These are phyloP conservation scores for Aspergillus sp. DNA, from an alignment of 2,329 filamentous ascomycete species.

Conservation along the genomic window DNA sequence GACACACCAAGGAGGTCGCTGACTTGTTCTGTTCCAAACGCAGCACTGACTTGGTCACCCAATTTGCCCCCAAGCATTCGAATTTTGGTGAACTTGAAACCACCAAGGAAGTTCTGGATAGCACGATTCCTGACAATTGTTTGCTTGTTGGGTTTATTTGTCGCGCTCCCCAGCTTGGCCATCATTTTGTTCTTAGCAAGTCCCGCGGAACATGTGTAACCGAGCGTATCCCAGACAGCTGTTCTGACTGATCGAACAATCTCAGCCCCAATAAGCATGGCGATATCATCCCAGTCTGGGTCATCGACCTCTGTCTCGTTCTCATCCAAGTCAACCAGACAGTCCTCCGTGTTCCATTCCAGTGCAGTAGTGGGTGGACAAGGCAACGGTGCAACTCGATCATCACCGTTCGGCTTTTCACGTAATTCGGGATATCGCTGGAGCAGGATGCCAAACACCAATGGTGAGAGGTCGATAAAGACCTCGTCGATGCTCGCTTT, in stretches of 20 bases:
- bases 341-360: slow-evolving; percentile 76
- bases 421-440: slow-evolving; percentile 72
- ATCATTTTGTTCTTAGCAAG: slow-evolving; percentile 92
- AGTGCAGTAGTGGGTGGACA: slow-evolving; percentile 70
- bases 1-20: slow-evolving; percentile 71
- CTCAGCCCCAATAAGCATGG: slow-evolving; percentile 81
- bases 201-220: slow-evolving; percentile 90
- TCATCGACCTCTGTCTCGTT: slow-evolving; percentile 72
- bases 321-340: slow-evolving; percentile 74
- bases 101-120: slow-evolving; percentile 71
- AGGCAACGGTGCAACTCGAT: slow-evolving; percentile 63
- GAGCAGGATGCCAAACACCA: slow-evolving; percentile 74
- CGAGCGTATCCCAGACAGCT: slow-evolving; percentile 66
- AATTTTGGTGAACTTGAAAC: slow-evolving; percentile 93
- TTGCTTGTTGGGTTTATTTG: slow-evolving; percentile 92
- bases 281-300: slow-evolving; percentile 95
- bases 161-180: slow-evolving; percentile 85
- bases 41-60: slow-evolving; percentile 78
- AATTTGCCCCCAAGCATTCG: slow-evolving; percentile 93
- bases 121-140: slow-evolving; percentile 90
- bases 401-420: slow-evolving; percentile 54
- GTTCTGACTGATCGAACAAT: slow-evolving; percentile 76
- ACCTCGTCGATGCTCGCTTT: slow-evolving; percentile 96
- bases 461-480: slow-evolving; percentile 85
- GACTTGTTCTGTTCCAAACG: slow-evolving; percentile 78